Base-by-base conservation (phyloP, 768 basidiomycete genomes). In the Boletus reticulatus region DNA sequence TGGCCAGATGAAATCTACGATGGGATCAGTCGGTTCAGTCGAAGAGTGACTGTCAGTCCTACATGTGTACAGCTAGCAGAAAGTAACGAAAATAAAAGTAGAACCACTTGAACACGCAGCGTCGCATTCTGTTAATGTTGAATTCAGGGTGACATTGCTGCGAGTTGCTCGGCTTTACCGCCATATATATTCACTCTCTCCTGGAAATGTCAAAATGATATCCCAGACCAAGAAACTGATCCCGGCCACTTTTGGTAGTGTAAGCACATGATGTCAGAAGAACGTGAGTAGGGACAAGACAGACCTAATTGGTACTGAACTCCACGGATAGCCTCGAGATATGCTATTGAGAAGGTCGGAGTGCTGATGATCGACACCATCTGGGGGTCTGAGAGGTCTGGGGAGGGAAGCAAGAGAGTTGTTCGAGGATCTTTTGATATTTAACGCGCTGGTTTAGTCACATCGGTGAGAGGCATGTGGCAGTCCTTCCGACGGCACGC, bases 171-270 rank as follows among this genome's bases (percentile, higher is more conserved):
- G 20, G 24, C 11, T 43, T 59, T 52, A 75, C 73, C 58, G 60
- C 71, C 73, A 75, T 20, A 73, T 44, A 22, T 64, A 60, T 37
- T 65, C 66, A 1, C 65, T 56, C 44, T 71, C 73, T 14, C 55
- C 62, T 24, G 54, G 60, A 24, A 66, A 57, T 5, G 62, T 66
- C 42, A 67, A 50, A 4, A 72, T 17, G 16, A 61, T 50, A 29
- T 75, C 73, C 54, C 66, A 72, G 9, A 69, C 54, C 45, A 65
- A 47, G 24, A 75, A 55, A 8, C 53, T 48, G 38, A 68, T 43
- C 3, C 67, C 63, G 1, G 71, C 67, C 27, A 68, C 74, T 64
- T 54, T 47, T 1, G 17, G 2, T 6, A 19, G 16, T 16, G 31
- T 57, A 29, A 63, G 34, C 20, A 6, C 24, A 16, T 38, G 16